phyloP scores from a whole-genome alignment of 352 stramenopile genomes.

The Globisporangium spinosum region DNA sequence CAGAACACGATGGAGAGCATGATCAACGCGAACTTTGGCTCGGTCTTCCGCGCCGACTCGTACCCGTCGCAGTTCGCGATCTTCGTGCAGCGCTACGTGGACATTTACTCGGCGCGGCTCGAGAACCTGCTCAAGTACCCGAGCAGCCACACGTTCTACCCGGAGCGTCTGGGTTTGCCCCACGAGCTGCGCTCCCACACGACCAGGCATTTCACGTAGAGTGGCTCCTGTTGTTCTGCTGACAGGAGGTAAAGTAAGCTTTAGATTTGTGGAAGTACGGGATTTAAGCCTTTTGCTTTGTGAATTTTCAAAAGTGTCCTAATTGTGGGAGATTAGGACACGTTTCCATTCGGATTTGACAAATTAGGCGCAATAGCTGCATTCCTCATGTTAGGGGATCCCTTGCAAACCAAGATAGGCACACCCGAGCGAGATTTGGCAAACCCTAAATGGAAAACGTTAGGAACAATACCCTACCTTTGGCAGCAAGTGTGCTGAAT shows the following conservation, averaged over 20 bases:
- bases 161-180: conserved; percentile 55
- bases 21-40: conserved; percentile 87
- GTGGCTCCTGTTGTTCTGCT: no score
- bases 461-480: no score
- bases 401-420: no score
- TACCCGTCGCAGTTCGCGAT: conserved; percentile 87
- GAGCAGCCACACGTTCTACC: conserved; percentile 85
- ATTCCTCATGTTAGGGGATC: no score
- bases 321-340: no score
- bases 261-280: neutral
- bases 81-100: conserved; percentile 83
- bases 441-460: no score
- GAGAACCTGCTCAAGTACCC: conserved; percentile 82
- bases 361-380: no score
- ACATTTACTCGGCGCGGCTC: conserved; percentile 85
- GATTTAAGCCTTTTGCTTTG: no score
- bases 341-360: no score
- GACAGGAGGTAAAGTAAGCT: neutral
- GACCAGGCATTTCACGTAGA: neutral
- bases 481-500: no score
- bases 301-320: no score
- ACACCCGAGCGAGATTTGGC: no score
- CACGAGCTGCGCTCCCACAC: conserved; percentile 34
- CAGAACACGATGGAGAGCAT: conserved; percentile 71
- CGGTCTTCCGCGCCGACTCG: conserved; percentile 78